Evolutionary conservation across 148 eudicot species (phyloP).

Genomic region (Persicaria maculosa): DNA sequence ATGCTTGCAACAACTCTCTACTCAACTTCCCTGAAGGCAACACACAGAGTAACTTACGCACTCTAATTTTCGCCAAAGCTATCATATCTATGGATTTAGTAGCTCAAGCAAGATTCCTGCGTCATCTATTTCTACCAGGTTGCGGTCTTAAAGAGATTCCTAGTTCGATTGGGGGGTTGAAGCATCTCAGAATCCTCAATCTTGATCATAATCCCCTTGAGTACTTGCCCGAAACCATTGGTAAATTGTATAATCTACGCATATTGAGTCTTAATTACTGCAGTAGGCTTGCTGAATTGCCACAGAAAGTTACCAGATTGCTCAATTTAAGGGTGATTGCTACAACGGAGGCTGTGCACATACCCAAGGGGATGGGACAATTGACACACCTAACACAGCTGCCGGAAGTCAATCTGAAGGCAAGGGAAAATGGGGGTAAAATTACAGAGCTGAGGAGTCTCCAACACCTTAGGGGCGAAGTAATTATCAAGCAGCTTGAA

Average conservation of each 20-base stretch:
- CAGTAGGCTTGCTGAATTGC: neutral
- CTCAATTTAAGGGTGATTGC: neutral
- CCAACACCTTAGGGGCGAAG: neutral
- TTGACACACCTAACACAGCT: neutral
- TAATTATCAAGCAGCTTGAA: neutral
- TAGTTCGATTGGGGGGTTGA: neutral
- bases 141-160: neutral
- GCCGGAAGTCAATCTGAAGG: neutral
- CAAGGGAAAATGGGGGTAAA: neutral
- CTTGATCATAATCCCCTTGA: neutral
- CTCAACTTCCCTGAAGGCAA: neutral
- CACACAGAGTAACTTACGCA: neutral
- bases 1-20: neutral
- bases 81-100: neutral
- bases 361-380: slow-evolving; percentile 4
- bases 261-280: neutral
- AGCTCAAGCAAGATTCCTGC: slow-evolving; percentile 5
- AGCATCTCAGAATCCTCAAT: neutral
- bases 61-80: neutral
- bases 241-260: neutral
- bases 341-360: slow-evolving; percentile 1
- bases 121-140: neutral
- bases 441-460: neutral
- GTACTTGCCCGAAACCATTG: neutral
- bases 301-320: neutral